Evolutionary conservation across 2,329 filamentous ascomycete species (phyloP), one percentile per base, ranked within the genome.

Genomic region (Neurospora crassa): DNA sequence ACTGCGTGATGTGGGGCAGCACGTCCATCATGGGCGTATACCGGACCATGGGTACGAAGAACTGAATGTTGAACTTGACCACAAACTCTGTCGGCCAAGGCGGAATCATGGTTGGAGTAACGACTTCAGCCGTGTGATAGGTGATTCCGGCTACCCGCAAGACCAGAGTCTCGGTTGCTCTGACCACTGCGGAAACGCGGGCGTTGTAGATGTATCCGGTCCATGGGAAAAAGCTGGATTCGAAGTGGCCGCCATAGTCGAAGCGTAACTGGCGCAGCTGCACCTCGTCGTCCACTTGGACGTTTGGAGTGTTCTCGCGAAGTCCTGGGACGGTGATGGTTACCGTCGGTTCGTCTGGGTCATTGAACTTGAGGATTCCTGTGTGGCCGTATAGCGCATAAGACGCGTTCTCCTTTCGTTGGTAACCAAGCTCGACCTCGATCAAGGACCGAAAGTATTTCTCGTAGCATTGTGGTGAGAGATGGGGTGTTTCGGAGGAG

Each of bases 211-310:
- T 70, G n/a, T 68, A 24, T 8, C 70, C 70, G 3, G 72, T 75
- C 76, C 75, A 76, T 7, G 67, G 67, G 10, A 40, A 16, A 41
- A 43, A 12, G n/a, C 34, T 67, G 53, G 12, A 37, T 6, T 69
- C n/a, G 24, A 34, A 68, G 3, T 41, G 69, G 2, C 69, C 72
- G 5, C 37, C 63, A 3, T 8, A 12, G 24, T 71, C 70, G n/a
- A 68, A 70, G 0, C 71, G 70, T 7, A 77, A 71, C 53, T 75
- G 74, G 16, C 76, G 75, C 24, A 77, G 73, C 18, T 75, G 63
- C 3, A 77, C 69, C 2, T 71, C 18, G 43, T 77, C 75, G 41
- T 76, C 76, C 11, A 75, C 74, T 59, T 77, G 73, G 2, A 77
- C 53, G 14, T 74, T 70, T 0, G 76, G 76, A 4, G 34, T 75